Base-by-base conservation (phyloP, 331 rosid genomes). In the Saraca asoca region DNA sequence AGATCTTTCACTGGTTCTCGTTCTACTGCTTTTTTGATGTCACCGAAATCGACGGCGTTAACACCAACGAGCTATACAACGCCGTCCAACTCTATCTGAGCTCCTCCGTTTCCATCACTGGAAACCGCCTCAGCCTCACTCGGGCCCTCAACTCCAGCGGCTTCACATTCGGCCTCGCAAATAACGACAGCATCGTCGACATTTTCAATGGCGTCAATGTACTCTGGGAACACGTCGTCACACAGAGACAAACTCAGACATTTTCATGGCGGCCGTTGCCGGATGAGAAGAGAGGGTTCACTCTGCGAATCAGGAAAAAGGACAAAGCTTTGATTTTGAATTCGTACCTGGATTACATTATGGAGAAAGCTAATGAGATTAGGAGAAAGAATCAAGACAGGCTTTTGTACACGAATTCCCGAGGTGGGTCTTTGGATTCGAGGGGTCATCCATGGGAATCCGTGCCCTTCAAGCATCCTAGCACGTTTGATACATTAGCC, bases 61-160 rank as follows among this genome's bases (percentile, higher is more conserved):
- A 94, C 83, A 94, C 98, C 68, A 94, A 94, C 85, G 98, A 94
- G 66, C 96, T 94, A 64, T 94, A 94, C 86, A 90, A 88, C 96
- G 98, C 98, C 42, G 95, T 90, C 24, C 97, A 90, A 64, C 97
- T 94, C 58, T 94, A 94, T 79, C 80, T 94, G 0, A 81, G 89
- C 84, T 85, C 89, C 64, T 82, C 96, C 16, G 95, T 80, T 7
- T 88, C 99, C 19, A 41, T 80, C 76, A 57, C 85, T 53, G 90
- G 88, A 3, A 82, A 56, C 62, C 95, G 96, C 3, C 75, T 90
- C 20, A 88, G 89, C 89, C 85, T 90, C 29, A 88, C 96, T 5
- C 92, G 99, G 58, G 96, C 97, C 2, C 73, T 88, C 51, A 90
- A 94, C 79, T 88, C 97, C 44, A 82, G 86, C 78, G 91, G 81